phyloP scores from a whole-genome alignment of 306 rosid genomes.

The Gynostemma pentaphyllum region DNA sequence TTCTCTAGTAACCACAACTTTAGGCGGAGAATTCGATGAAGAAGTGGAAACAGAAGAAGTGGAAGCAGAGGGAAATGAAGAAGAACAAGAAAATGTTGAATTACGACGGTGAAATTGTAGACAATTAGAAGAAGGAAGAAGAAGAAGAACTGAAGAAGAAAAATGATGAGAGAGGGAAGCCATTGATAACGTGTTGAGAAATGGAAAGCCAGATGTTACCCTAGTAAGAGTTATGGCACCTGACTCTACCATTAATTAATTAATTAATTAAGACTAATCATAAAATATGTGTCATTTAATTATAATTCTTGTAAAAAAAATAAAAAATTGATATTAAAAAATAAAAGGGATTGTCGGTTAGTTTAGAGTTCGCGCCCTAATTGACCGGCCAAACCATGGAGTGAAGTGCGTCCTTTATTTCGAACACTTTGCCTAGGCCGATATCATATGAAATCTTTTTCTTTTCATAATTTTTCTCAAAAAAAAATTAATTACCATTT shows the following conservation, averaged over 20 bases:
- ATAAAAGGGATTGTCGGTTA: background rate
- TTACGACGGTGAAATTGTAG: slow-evolving; percentile 36
- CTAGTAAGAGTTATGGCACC: background rate
- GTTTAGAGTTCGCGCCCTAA: slow-evolving; percentile 22
- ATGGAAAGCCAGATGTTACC: slow-evolving; percentile 33
- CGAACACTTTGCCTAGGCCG: slow-evolving; percentile 22
- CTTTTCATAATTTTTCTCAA: no score
- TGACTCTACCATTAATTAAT: background rate
- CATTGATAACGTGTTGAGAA: slow-evolving; percentile 74
- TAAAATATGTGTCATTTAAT: background rate
- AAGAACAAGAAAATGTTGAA: background rate
- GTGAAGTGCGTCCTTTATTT: slow-evolving; percentile 33
- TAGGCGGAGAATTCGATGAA: slow-evolving; percentile 23
- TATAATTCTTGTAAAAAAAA: background rate
- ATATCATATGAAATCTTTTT: no score
- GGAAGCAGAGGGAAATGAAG: slow-evolving; percentile 20
- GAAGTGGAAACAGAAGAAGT: slow-evolving; percentile 24
- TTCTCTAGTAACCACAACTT: slow-evolving; percentile 92
- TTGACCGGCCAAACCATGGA: slow-evolving; percentile 18
- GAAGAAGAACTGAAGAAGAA: background rate
- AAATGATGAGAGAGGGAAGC: slow-evolving; percentile 33
- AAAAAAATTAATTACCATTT: no score
- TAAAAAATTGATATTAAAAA: background rate
- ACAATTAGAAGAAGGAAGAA: slow-evolving; percentile 10
- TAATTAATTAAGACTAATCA: background rate